These are phyloP conservation scores for Pythium scleroteichum DNA, from an alignment of 352 stramenopile genomes.

Conservation along the genomic window DNA sequence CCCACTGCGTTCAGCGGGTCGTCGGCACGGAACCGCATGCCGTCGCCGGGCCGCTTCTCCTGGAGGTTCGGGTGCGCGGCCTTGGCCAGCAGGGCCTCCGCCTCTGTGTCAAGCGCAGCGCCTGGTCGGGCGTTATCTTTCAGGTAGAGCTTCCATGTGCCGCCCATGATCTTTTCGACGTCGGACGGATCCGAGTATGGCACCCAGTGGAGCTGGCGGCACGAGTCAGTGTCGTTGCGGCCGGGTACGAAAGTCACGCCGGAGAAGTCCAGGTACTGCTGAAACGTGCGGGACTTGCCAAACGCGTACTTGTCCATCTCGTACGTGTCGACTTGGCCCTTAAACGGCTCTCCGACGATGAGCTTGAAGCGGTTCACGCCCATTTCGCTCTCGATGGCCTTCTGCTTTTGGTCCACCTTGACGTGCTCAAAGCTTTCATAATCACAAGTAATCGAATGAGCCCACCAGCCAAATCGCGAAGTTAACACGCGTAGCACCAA, in stretches of 20 bases:
- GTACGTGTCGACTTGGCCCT: constrained; percentile 32
- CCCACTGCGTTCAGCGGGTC: constrained; percentile 32
- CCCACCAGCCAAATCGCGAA: no score
- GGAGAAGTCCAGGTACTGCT: constrained; percentile 41
- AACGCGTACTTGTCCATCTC: constrained; percentile 43
- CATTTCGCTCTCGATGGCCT: constrained; percentile 33
- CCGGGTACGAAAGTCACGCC: constrained; percentile 34
- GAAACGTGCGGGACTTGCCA: constrained; percentile 34
- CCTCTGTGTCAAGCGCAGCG: constrained; percentile 3
- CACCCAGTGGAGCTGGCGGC: constrained; percentile 48
- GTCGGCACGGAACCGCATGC: constrained; percentile 45
- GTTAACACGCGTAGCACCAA: no score
- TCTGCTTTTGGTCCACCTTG: constrained; percentile 34
- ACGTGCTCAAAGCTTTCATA: constrained; percentile 36
- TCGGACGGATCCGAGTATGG: constrained; percentile 34
- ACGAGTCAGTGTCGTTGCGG: constrained; percentile 33
- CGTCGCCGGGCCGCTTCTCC: constrained; percentile 24
- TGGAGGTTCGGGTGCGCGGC: constrained; percentile 27
- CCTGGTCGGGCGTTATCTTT: constrained; percentile 13
- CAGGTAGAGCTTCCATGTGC: constrained; percentile 21
- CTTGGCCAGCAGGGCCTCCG: constrained; percentile 23
- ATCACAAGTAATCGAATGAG: neutral
- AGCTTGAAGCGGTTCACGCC: constrained; percentile 39
- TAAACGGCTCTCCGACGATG: constrained; percentile 35
- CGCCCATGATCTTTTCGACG: constrained; percentile 34